Percentiles rank a stretch among this genome's conserved stretches.
Evolutionary conservation across 1,284 basidiomycete species (phyloP).

Genomic region (Fomitopsis pinicola): DNA sequence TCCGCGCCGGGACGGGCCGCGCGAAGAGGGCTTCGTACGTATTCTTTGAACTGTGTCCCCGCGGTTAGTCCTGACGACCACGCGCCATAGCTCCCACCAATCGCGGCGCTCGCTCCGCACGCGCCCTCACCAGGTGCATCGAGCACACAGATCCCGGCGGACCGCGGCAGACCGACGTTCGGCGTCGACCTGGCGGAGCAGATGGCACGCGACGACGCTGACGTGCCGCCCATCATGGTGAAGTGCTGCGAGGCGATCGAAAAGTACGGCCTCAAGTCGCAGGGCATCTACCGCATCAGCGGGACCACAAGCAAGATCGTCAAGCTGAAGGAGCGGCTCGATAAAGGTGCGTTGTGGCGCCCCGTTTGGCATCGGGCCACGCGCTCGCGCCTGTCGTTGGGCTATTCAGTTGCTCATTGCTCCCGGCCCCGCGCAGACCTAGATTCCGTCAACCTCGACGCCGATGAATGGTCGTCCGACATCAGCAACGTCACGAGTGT

Average conservation of each 20-base stretch:
- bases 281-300: conserved; percentile 93
- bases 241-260: conserved; percentile 95
- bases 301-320: conserved; percentile 89
- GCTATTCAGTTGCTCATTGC: background rate
- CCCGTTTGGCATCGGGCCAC: background rate
- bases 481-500: conserved; percentile 95
- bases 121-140: conserved; percentile 27
- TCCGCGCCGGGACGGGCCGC: conserved; percentile 77
- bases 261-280: conserved; percentile 76
- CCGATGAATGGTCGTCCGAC: conserved; percentile 89
- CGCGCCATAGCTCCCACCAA: conserved; percentile 8
- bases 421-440: conserved; percentile 52
- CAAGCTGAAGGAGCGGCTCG: conserved; percentile 80
- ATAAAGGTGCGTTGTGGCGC: conserved; percentile 59
- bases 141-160: conserved; percentile 37
- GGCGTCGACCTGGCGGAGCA: conserved; percentile 91
- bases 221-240: conserved; percentile 84
- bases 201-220: conserved; percentile 84
- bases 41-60: background rate
- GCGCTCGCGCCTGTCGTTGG: background rate
- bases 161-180: conserved; percentile 76
- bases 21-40: conserved; percentile 84
- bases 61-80: background rate
- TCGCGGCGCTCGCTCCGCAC: conserved; percentile 2
- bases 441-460: conserved; percentile 79